Evolutionary conservation across 148 eudicot species (phyloP).

Genomic region (Rhododendron ferrugineum): DNA sequence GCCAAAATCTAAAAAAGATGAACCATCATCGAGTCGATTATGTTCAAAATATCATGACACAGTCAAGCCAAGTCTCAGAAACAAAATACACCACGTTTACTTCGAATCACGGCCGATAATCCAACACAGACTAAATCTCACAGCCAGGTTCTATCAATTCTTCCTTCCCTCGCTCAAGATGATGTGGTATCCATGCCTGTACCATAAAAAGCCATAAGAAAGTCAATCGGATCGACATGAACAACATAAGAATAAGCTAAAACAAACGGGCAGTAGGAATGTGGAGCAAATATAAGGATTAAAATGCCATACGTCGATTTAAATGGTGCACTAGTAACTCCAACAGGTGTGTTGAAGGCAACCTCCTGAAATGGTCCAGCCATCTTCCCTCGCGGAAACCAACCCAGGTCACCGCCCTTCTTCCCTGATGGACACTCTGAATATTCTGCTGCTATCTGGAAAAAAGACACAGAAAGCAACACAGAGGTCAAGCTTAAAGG

Average conservation of each 20-base stretch:
- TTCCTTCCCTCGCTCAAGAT: constrained; percentile 77
- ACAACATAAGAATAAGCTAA: not conserved
- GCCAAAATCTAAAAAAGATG: not conserved
- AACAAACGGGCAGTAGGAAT: not conserved
- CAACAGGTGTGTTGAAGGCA: constrained; percentile 85
- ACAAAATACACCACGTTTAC: not conserved
- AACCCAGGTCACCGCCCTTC: constrained; percentile 96
- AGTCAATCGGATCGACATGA: not conserved
- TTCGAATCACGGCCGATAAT: not conserved
- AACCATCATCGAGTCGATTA: not conserved
- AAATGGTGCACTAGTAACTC: constrained; percentile 87
- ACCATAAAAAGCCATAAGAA: constrained; percentile 14
- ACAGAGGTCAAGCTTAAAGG: not conserved
- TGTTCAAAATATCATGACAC: not conserved
- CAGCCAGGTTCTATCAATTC: constrained; percentile 28
- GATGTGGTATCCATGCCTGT: constrained; percentile 88
- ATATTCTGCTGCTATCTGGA: constrained; percentile 88
- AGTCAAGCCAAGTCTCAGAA: not conserved
- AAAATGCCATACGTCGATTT: constrained; percentile 70
- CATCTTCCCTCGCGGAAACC: constrained; percentile 99
- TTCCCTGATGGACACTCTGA: constrained; percentile 98
- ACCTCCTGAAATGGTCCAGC: constrained; percentile 99
- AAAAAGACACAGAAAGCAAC: not conserved
- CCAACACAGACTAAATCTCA: not conserved
- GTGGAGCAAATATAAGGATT: not conserved